Evolutionary conservation across 1,139 yeast genomes (phyloP).

Genomic region (Candida neerlandica): DNA sequence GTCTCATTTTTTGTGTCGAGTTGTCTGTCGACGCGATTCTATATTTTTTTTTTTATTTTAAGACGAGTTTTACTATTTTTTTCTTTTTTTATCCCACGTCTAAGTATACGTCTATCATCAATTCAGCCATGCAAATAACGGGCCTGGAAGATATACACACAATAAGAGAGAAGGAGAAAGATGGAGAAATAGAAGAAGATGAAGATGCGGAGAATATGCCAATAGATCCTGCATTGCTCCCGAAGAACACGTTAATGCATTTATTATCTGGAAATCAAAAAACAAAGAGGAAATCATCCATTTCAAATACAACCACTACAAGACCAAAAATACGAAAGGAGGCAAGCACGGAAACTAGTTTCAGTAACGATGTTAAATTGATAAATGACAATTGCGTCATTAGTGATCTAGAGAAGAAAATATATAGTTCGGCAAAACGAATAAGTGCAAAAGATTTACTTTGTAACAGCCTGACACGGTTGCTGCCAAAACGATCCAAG

Average conservation of each 20-base stretch:
- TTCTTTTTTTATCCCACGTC: neutral
- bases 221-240: neutral
- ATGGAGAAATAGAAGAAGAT: slow-evolving; percentile 21
- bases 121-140: slow-evolving; percentile 5
- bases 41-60: neutral
- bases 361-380: neutral
- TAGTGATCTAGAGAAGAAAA: neutral
- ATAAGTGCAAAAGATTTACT: neutral
- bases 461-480: neutral
- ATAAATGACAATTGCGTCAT: neutral
- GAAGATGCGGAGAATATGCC: slow-evolving; percentile 13
- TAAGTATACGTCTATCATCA: neutral
- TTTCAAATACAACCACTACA: slow-evolving; percentile 2
- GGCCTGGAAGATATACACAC: slow-evolving; percentile 12
- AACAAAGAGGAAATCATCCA: slow-evolving; percentile 3
- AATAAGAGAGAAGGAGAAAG: neutral
- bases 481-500: neutral
- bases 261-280: slow-evolving; percentile 16
- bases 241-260: slow-evolving; percentile 3
- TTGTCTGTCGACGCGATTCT: neutral
- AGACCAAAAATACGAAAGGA: slow-evolving; percentile 6
- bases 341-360: neutral
- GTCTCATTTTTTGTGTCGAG: neutral
- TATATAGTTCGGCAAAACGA: neutral
- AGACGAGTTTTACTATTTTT: neutral